Evolutionary conservation across 2,329 filamentous ascomycete genomes (phyloP), one percentile per base, ranked within the genome.

Genomic region (Pseudohalonectria lignicola): DNA sequence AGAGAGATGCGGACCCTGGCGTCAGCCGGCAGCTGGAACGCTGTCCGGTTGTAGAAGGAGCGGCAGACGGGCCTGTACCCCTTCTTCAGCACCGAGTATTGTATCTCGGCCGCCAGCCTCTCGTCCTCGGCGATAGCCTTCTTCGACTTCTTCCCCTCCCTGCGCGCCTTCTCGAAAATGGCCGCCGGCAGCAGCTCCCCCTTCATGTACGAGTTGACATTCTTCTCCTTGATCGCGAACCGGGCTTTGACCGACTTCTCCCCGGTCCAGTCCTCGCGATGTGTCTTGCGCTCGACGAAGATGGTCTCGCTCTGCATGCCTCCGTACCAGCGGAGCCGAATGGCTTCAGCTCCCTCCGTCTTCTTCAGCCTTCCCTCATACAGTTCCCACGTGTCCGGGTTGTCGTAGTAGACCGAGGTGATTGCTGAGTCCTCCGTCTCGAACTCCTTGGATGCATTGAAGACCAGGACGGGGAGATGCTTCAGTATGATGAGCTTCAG

Each of bases 161-260:
- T 92, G 40, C 90, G 80, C 53, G 87, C 86, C 67, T 98, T 98
- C 52, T 96, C 90, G 45, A 98, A 96, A n/a, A 93, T 76, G 42
- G 85, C 79, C 28, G 82, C 78, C 1, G 92, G 88, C 2, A 87
- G 85, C 53, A 94, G 71, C 50, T 87, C 79, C 39, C 92, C 92
- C 36, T 72, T 71, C 60, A 98, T 67, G 57, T 88, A 98, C 12
- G 86, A 74, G 54, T 96, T 96, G 53, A 98, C 82, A 45, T 95
- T 85, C 71, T 98, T 98, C 65, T 98, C 92, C 66, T 98, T 96
- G 46, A 92, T 71, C 8, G 84, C 74, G 54, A 98, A 98, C 31
- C 92, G 83, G 31, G 92, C 90, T 66, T 98, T 98, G 63, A 98
- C 92, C 2, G 90, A 96, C 64, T 96, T 94, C 59, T 98, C 92